Evolutionary conservation across 2,329 filamentous ascomycete genomes (phyloP).

Genomic region (Pezicula carpinea): DNA sequence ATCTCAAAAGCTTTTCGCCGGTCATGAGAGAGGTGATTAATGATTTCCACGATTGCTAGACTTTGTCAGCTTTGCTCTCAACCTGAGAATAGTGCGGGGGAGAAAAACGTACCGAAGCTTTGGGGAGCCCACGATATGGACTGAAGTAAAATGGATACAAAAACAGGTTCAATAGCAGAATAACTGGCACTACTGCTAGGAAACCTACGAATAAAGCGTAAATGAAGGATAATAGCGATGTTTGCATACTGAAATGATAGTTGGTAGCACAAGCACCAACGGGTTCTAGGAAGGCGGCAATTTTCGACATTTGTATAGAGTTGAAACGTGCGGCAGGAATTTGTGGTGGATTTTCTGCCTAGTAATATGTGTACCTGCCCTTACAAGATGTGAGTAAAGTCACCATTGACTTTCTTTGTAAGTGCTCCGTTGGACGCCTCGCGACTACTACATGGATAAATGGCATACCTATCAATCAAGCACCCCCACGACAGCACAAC

Average conservation of each 20-base stretch:
- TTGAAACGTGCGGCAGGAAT: no score
- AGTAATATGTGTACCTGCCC: no score
- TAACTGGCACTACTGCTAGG: conserved; percentile 5
- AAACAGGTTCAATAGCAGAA: conserved; percentile 8
- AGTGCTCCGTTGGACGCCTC: no score
- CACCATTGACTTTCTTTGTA: no score
- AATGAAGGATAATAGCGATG: not conserved
- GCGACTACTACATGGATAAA: no score
- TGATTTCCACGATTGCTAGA: conserved; percentile 1
- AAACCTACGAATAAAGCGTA: not conserved
- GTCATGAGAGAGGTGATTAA: conserved; percentile 5
- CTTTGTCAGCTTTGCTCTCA: not conserved
- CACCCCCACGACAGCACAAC: no score
- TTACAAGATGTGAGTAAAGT: no score
- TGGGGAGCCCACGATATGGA: conserved; percentile 8
- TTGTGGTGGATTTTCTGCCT: no score
- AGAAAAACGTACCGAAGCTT: conserved; percentile 8
- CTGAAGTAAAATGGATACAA: conserved; percentile 14
- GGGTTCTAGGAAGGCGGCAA: not conserved
- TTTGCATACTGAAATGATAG: not conserved
- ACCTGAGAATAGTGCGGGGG: not conserved
- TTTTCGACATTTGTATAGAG: not conserved
- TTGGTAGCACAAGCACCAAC: not conserved
- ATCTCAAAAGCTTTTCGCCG: conserved; percentile 6
- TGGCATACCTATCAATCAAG: no score